Conservation (phyloP, 345 rosid genomes). For the Jatropha curcas region DNA sequence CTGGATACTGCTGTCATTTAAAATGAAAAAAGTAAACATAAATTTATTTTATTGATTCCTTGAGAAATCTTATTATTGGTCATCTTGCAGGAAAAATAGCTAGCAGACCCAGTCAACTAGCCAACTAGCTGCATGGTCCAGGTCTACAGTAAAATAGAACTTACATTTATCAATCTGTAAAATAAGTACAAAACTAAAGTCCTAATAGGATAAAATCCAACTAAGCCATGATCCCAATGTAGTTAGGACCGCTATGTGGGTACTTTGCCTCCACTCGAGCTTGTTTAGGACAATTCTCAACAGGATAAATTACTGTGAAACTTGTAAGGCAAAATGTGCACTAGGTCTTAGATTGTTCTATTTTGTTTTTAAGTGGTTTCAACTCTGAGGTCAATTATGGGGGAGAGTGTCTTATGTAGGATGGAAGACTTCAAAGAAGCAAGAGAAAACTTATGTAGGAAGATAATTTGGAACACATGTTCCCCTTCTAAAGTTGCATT, state of each 20-base stretch:
- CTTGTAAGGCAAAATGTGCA: neutral
- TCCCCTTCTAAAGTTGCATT: too few relatives aligned
- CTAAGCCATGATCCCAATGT: neutral
- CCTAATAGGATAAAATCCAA: neutral
- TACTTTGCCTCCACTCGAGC: neutral
- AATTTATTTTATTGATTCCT: neutral
- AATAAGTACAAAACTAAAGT: neutral
- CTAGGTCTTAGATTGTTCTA: neutral
- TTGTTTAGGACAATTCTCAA: neutral
- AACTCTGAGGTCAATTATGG: too few relatives aligned
- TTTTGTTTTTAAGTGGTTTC: neutral
- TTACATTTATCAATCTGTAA: neutral
- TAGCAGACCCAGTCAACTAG: neutral
- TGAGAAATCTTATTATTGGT: neutral
- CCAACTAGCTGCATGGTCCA: neutral
- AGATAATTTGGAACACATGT: too few relatives aligned
- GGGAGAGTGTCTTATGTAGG: too few relatives aligned
- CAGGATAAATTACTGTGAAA: neutral
- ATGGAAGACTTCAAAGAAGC: too few relatives aligned
- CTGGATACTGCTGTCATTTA: constrained; percentile 41
- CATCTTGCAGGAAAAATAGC: neutral
- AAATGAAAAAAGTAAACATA: constrained; percentile 3
- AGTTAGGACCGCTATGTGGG: neutral
- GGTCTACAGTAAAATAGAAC: too few relatives aligned
- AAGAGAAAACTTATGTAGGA: too few relatives aligned